Evolutionary conservation across 768 basidiomycete species (phyloP), one percentile per base, ranked within the genome.

Genomic region (Udeniomyces megalosporus): DNA sequence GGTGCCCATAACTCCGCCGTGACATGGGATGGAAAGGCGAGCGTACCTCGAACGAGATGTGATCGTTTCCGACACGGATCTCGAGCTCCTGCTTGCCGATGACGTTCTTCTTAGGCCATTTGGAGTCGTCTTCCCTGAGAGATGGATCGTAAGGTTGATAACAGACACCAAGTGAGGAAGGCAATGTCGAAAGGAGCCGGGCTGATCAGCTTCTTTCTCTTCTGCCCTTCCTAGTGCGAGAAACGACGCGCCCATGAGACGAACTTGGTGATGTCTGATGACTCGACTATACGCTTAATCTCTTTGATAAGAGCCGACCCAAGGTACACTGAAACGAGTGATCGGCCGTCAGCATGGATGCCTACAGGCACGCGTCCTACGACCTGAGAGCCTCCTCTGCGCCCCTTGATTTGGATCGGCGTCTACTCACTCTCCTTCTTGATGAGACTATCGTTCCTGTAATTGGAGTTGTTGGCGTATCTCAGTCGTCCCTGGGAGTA

Each of bases 401-500:
- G n/a, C n/a, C n/a, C n/a, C n/a, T n/a, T n/a, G n/a, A n/a, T n/a
- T n/a, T n/a, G n/a, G 10, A 22, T 4, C 20, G 7, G 32, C 22
- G 0, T 0, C 49, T 10, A 80, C 89, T 70, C 68, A 95, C 92
- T 95, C 76, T 99, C 95, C 87, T 97, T 97, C 66, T 93, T 82
- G 72, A 99, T 97, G 53, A 99, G 77, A 73, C 85, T 86, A 76
- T 99, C 95, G 69, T 97, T 97, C 34, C 95, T 78, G 76, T 99
- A 99, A 75, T 99, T 99, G 11, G 93, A 96, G 78, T 97, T 97
- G 78, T 97, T 93, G 66, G 95, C 95, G 73, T 97, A 99, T 68
- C 95, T 82, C 60, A 97, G 67, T 34, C 66, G 48, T 80, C 67
- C 93, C 77, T 92, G 88, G 15, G 88, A 86, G 77, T 96, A 96